Evolutionary conservation across 1,284 basidiomycete genomes (phyloP), one percentile per base, ranked within the genome.

Genomic region (Ceratobasidium sp.): DNA sequence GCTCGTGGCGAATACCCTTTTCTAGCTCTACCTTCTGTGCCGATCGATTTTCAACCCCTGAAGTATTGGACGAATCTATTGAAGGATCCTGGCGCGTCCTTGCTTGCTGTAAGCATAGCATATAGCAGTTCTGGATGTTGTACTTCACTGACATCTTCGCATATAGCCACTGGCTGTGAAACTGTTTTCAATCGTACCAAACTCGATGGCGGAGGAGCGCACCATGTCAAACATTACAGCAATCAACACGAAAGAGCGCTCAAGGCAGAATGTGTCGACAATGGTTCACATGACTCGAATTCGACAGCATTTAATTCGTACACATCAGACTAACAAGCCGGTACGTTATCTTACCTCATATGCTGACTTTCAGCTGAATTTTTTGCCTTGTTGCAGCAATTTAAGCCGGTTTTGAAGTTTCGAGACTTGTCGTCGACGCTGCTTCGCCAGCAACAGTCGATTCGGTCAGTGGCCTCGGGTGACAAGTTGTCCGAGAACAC

Each of bases 161-260:
- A 46, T 13, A 6, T 20, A 52, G 50, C 50, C 50, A 20, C 4
- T 86, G 48, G 83, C 82, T 4, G 78, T 82, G 48, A 84, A 84
- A 68, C 80, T 85, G 15, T 85, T 83, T 79, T 83, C 82, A 2
- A 78, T 84, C 17, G 80, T 83, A 4, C 82, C 83, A n/a, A 86
- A 86, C 80, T 86, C 85, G 0, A 86, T 86, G 85, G 80, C 84
- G 10, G 85, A 86, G 66, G 85, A 86, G 78, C 81, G 83, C 3
- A 86, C 86, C n/a, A 82, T 81, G 33, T 86, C 85, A 9, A 83
- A 79, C 1, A 83, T 87, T 62, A 85, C 84, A 3, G 84, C 84
- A 82, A 78, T 85, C 33, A 85, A 86, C 74, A 81, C 82, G 57
- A 83, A 40, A 17, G 57, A 65, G 12, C 82, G 83, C 15, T 80